Conservation (phyloP, 2,329 filamentous ascomycete genomes). For the Aspergillus fischeri region DNA sequence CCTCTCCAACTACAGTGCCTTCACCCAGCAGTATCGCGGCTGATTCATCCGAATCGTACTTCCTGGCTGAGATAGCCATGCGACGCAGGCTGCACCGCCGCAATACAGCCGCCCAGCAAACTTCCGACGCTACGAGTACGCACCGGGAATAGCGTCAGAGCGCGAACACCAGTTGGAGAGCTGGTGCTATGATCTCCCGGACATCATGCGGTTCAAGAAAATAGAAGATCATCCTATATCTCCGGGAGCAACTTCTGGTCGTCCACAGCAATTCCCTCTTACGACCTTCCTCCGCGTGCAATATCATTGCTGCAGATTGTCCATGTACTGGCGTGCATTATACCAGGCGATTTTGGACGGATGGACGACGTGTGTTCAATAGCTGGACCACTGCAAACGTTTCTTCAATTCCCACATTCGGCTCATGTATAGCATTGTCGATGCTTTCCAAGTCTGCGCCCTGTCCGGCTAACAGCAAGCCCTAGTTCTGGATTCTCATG, state of each 20-base stretch:
- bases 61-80: conserved; percentile 34
- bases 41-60: conserved; percentile 19
- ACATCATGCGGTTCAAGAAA: conserved; percentile 19
- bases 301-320: conserved; percentile 25
- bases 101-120: conserved; percentile 18
- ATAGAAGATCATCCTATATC: no score
- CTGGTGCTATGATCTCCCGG: conserved; percentile 27
- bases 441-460: conserved; percentile 9
- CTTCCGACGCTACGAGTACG: conserved; percentile 16
- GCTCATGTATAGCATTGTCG: conserved; percentile 11
- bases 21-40: conserved; percentile 3
- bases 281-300: conserved; percentile 21
- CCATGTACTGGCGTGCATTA: conserved; percentile 30
- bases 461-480: no score
- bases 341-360: conserved; percentile 18
- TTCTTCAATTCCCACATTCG: conserved; percentile 17
- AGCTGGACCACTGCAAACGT: conserved; percentile 11
- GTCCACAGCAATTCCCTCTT: not conserved
- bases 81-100: conserved; percentile 30
- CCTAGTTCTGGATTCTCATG: no score
- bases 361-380: not conserved
- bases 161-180: conserved; percentile 27
- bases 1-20: not conserved
- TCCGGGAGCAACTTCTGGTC: no score
- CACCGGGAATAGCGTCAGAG: conserved; percentile 26